These are phyloP conservation scores for Yarrowia divulgata DNA, from an alignment of 805 yeast species.

Conservation along the genomic window DNA sequence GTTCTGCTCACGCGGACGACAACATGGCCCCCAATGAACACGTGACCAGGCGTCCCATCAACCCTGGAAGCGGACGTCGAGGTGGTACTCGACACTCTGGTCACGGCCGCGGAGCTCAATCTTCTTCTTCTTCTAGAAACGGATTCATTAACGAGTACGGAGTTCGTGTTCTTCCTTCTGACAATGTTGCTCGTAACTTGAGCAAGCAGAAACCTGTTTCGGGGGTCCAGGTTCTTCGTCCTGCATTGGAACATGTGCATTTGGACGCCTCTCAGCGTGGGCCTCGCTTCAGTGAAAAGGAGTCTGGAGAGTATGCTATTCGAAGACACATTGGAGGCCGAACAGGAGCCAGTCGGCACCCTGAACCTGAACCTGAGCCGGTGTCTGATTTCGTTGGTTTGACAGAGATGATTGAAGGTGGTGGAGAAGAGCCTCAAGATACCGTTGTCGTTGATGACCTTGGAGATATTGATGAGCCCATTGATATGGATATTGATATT, in stretches of 20 bases:
- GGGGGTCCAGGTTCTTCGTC: not conserved
- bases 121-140: not conserved
- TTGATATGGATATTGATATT: not conserved
- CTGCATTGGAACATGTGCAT: not conserved
- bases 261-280: not conserved
- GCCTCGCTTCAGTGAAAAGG: conserved; percentile 15
- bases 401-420: conserved; percentile 29
- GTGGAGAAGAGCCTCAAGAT: not conserved
- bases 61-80: conserved; percentile 4
- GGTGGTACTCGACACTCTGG: not conserved
- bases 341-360: not conserved
- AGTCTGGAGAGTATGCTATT: conserved; percentile 27
- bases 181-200: not conserved
- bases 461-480: conserved; percentile 4
- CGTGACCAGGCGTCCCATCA: not conserved
- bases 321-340: conserved; percentile 4
- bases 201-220: not conserved
- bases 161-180: conserved; percentile 27
- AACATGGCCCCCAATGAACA: not conserved
- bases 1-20: not conserved
- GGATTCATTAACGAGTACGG: conserved; percentile 34
- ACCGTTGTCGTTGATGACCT: not conserved
- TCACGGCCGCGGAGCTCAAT: not conserved
- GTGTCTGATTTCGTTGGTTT: conserved; percentile 2
- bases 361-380: conserved; percentile 7